Evolutionary conservation across 2,329 filamentous ascomycete species (phyloP).

Genomic region (Herpotrichia juniperi): DNA sequence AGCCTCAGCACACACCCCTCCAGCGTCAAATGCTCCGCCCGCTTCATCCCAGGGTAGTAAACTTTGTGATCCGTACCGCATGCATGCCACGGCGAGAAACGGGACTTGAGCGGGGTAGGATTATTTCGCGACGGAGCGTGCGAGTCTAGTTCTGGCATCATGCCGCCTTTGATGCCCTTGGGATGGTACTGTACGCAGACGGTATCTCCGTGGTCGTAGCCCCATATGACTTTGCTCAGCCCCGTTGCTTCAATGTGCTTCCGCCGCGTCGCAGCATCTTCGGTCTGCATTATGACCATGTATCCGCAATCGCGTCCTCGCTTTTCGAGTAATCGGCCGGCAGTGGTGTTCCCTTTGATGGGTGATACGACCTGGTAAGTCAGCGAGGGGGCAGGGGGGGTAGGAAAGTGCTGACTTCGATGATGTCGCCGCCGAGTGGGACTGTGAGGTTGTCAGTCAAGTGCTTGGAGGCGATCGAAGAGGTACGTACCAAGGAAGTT

Average conservation of each 20-base stretch:
- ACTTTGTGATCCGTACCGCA: conserved; percentile 44
- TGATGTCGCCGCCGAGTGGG: conserved; percentile 51
- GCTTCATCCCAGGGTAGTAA: conserved; percentile 48
- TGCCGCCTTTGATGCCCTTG: conserved; percentile 50
- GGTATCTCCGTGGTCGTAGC: conserved; percentile 39
- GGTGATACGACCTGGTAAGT: conserved; percentile 44
- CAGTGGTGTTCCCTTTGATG: conserved; percentile 45
- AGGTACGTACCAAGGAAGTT: conserved; percentile 45
- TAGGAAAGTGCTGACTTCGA: conserved; percentile 38
- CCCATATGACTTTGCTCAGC: conserved; percentile 47
- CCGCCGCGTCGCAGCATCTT: conserved; percentile 45
- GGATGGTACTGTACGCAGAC: conserved; percentile 54
- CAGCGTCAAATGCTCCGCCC: conserved; percentile 42
- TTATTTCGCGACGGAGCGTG: conserved; percentile 41
- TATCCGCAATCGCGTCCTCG: conserved; percentile 52
- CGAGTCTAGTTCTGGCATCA: conserved; percentile 54
- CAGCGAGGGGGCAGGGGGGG: not conserved
- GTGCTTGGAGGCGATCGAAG: not conserved
- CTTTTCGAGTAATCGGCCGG: conserved; percentile 49
- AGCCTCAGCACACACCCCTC: conserved; percentile 45
- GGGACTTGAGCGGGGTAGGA: conserved; percentile 44
- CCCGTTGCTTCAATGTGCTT: conserved; percentile 44
- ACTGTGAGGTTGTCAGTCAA: conserved; percentile 30
- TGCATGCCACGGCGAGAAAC: conserved; percentile 54
- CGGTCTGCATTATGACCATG: conserved; percentile 57